These are phyloP conservation scores for Sapria himalayana DNA, from an alignment of 345 rosid species.

Conservation along the genomic window DNA sequence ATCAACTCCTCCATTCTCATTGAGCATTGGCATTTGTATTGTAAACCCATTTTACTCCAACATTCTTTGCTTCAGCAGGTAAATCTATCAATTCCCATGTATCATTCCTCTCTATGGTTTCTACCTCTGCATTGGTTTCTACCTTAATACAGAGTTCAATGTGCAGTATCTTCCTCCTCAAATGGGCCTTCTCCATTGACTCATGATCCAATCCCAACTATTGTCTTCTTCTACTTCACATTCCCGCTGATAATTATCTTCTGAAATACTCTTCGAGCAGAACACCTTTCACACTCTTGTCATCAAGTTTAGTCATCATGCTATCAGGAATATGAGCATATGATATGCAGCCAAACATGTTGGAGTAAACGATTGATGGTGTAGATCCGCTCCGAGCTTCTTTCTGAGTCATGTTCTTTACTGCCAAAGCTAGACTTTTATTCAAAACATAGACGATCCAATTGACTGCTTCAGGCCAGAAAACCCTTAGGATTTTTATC, in stretches of 20 bases:
- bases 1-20: not conserved
- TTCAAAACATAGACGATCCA: not conserved
- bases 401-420: not conserved
- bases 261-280: no score
- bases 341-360: not conserved
- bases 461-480: slow-evolving; percentile 3
- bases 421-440: not conserved
- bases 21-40: slow-evolving; percentile 1
- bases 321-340: not conserved
- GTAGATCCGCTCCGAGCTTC: no score
- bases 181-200: not conserved
- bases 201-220: no score
- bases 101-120: not conserved
- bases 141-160: not conserved
- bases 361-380: not conserved
- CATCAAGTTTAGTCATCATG: not conserved
- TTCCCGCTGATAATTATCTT: not conserved
- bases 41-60: slow-evolving; percentile 8
- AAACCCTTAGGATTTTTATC: not conserved
- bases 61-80: not conserved
- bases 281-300: not conserved
- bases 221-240: not conserved
- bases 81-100: not conserved
- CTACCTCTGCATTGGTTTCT: not conserved
- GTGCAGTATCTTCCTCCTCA: not conserved